A percentile compares a stretch with the other conserved stretches of the same genome.
Conservation (phyloP, 2,329 filamentous ascomycete species). For the Botrytis cinerea region DNA sequence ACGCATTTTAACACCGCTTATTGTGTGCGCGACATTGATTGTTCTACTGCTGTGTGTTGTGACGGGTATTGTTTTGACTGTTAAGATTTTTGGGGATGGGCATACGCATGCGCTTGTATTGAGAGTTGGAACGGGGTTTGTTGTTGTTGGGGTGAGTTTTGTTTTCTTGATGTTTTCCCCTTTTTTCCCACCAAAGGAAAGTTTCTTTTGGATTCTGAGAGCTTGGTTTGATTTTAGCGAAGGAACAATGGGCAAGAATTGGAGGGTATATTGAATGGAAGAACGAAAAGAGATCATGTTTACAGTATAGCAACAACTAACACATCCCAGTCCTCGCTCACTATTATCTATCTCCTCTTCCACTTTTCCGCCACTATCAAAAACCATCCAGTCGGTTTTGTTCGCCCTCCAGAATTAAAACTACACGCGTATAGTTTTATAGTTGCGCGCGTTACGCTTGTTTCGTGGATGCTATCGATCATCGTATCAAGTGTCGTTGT, state of each 20-base stretch:
- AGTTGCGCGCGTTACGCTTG: constrained; percentile 32
- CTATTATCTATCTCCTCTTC: constrained; percentile 33
- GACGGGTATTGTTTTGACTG: constrained; percentile 28
- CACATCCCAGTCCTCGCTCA: constrained; percentile 29
- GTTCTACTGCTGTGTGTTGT: constrained; percentile 25
- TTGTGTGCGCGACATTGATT: constrained; percentile 29
- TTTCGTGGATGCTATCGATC: constrained; percentile 33
- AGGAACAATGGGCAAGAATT: too few species aligned
- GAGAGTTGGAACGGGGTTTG: constrained; percentile 17
- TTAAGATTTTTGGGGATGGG: constrained; percentile 14
- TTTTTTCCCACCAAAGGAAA: too few species aligned
- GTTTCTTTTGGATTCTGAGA: not conserved
- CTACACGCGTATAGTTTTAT: constrained; percentile 36
- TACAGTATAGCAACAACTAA: not conserved
- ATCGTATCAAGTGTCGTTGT: constrained; percentile 30
- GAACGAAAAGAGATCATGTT: not conserved
- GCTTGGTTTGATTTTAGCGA: not conserved
- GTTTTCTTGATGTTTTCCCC: not conserved
- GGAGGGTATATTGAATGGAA: too few species aligned
- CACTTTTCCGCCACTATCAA: constrained; percentile 29
- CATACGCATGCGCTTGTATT: not conserved
- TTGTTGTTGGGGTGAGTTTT: constrained; percentile 33
- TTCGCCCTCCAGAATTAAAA: constrained; percentile 30
- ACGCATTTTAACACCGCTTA: constrained; percentile 29
- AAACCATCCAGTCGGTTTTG: constrained; percentile 32